These are phyloP conservation scores for Spathaspora sp. DNA, from an alignment of 805 yeast species.

Conservation along the genomic window DNA sequence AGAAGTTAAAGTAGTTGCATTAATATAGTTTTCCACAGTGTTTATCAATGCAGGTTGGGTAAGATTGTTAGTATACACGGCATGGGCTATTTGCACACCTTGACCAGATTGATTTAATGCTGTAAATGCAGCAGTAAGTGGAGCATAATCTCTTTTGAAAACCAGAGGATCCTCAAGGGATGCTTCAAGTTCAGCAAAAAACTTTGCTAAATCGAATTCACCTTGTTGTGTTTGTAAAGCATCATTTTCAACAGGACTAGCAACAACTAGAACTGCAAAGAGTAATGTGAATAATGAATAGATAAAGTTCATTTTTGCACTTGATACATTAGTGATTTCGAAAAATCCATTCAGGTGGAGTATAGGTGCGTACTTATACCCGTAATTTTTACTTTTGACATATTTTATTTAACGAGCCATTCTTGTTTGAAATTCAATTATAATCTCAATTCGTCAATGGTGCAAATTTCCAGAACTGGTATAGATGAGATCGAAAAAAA, in stretches of 20 bases:
- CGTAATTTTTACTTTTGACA: not conserved
- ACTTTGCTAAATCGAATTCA: not conserved
- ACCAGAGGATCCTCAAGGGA: conserved; percentile 1
- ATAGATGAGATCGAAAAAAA: not conserved
- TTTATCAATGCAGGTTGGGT: conserved; percentile 6
- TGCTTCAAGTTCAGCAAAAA: conserved; percentile 1
- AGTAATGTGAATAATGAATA: conserved; percentile 6
- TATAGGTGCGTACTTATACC: not conserved
- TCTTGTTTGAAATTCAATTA: too few species aligned
- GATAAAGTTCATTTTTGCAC: conserved; percentile 6
- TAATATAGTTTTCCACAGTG: conserved; percentile 8
- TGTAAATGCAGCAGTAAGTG: conserved; percentile 10
- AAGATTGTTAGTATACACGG: conserved; percentile 5
- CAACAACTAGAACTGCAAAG: conserved; percentile 7
- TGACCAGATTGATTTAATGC: conserved; percentile 10
- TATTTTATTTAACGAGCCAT: too few species aligned
- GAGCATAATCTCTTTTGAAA: conserved; percentile 6
- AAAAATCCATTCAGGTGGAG: not conserved
- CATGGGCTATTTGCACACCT: conserved; percentile 9
- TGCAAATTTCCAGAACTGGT: not conserved
- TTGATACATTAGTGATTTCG: not conserved
- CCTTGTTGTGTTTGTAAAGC: not conserved
- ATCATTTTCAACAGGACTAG: conserved; percentile 1
- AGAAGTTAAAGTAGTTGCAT: conserved; percentile 5
- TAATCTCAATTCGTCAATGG: too few species aligned